Evolutionary conservation across 495 filamentous ascomycete species (phyloP), one percentile per base, ranked within the genome.

Genomic region (Lepraria neglecta): DNA sequence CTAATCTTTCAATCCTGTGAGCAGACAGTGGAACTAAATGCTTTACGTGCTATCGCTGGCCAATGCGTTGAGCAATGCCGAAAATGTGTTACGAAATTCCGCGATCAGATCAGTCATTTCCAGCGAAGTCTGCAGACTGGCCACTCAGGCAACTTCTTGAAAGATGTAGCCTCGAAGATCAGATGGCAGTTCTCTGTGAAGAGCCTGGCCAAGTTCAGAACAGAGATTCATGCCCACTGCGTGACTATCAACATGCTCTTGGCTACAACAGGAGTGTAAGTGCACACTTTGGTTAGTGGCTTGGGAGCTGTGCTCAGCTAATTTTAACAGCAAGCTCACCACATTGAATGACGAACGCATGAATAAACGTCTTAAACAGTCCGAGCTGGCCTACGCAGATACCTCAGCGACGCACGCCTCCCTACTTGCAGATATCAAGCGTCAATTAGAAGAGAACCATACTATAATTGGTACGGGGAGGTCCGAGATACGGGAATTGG

Each of bases 101-200:
- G 27, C 1, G 40, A 45, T 9, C 17, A 43, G 19, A 57, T 64
- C 15, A 59, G 46, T 43, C 59, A 62, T 3, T 67, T 59, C 38
- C 35, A 55, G 24, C 24, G 17, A 12, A 51, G 57, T 30, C 42
- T 64, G 4, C 52, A 42, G 14, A 17, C 24, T 50, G 57, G 48
- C 9, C 31, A 43, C 15, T 62, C 58, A 12, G 44, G 62, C 19
- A 64, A 60, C 31, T n/a, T 56, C 9, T 9, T 68, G 3, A 62
- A 48, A 45, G 57, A 64, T 59, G 45, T 21, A 3, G 28, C 56
- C 3, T 28, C n/a, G 44, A 71, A 70, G 47, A 56, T 71, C 4
- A 21, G 38, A 31, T 61, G 50, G 59, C 59, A 61, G 48, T 27
- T 31, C 6, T 54, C 40, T 5, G 24, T 42, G 17, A 55, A 54